These are phyloP conservation scores for Coemansia sp. DNA, from an alignment of 192 early-diverging fungal species.

Conservation along the genomic window DNA sequence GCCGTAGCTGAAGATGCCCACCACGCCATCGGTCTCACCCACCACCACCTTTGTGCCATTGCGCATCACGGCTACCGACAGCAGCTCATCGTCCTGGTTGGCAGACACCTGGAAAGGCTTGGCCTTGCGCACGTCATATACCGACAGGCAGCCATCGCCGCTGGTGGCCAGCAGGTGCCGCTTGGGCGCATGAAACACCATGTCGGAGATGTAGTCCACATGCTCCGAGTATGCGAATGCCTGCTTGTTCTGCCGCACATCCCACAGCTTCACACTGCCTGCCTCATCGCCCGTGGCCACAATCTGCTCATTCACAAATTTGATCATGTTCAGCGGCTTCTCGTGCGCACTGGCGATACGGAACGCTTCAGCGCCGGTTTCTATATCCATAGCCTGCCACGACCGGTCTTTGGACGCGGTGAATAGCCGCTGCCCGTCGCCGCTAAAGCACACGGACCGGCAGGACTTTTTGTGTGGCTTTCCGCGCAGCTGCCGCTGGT, in stretches of 20 bases:
- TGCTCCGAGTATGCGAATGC: constrained; percentile 81
- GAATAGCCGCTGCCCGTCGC: constrained; percentile 64
- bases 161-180: constrained; percentile 79
- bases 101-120: constrained; percentile 84
- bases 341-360: constrained; percentile 80
- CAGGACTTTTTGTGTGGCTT: constrained; percentile 79
- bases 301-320: constrained; percentile 67
- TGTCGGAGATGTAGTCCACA: constrained; percentile 89
- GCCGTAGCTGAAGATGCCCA: constrained; percentile 86
- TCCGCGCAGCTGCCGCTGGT: constrained; percentile 36
- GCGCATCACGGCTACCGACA: constrained; percentile 68
- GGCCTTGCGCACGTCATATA: constrained; percentile 87
- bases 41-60: constrained; percentile 81
- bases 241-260: constrained; percentile 72
- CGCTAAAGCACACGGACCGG: constrained; percentile 76
- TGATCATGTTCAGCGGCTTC: constrained; percentile 73
- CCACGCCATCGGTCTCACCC: constrained; percentile 84
- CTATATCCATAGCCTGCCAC: constrained; percentile 73
- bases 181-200: constrained; percentile 66
- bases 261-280: constrained; percentile 89
- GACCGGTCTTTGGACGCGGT: constrained; percentile 84
- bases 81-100: constrained; percentile 92
- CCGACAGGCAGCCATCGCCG: constrained; percentile 87
- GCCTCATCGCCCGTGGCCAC: constrained; percentile 92
- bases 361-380: constrained; percentile 67